These are phyloP conservation scores for Carex pumila DNA, from an alignment of 176 grass and related monocot genomes.

Conservation along the genomic window DNA sequence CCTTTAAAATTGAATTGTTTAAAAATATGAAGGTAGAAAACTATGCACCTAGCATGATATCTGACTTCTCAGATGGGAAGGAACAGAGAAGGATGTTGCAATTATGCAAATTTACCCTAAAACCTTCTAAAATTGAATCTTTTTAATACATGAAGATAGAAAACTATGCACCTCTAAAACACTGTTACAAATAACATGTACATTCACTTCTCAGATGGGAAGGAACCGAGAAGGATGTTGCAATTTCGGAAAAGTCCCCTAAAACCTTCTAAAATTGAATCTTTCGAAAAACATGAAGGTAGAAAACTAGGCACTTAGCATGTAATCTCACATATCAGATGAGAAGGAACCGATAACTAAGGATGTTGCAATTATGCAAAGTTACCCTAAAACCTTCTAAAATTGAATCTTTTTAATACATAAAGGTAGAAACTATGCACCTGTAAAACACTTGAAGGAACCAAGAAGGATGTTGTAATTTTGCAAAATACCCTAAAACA, in stretches of 20 bases:
- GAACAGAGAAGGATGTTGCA: too few species aligned
- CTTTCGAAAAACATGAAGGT: too few species aligned
- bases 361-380: not conserved
- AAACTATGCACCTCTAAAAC: not conserved
- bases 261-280: too few species aligned
- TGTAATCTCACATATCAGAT: too few species aligned
- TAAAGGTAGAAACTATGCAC: slow-evolving; percentile 10
- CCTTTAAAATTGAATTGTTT: not conserved
- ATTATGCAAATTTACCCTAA: not conserved
- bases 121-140: not conserved
- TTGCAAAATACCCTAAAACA: not conserved
- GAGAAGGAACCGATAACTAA: too few species aligned
- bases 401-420: not conserved
- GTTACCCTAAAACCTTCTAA: not conserved
- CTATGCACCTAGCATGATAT: slow-evolving; percentile 80
- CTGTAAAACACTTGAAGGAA: slow-evolving; percentile 70
- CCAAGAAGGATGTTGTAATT: too few species aligned
- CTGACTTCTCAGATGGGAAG: too few species aligned
- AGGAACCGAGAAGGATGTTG: too few species aligned
- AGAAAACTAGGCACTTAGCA: too few species aligned
- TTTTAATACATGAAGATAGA: not conserved
- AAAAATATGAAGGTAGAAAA: not conserved
- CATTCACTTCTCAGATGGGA: too few species aligned
- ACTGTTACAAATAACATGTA: too few species aligned
- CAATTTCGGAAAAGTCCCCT: too few species aligned